Conservation (phyloP, 805 yeast species). For the Candida oleophila region DNA sequence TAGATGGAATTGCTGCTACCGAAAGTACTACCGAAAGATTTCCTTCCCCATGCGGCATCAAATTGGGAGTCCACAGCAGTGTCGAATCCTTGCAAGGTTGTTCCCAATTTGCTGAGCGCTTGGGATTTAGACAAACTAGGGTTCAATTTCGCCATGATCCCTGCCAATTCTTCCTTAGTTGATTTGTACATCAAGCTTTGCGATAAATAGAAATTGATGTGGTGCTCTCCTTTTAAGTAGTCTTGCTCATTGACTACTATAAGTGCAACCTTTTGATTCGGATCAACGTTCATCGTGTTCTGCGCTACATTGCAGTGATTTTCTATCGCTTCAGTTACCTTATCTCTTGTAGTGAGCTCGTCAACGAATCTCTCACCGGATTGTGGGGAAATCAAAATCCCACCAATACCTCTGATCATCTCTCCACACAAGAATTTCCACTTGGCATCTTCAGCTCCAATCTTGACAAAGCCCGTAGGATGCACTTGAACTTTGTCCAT, state of each 20-base stretch:
- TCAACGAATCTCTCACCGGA: conserved; percentile 52
- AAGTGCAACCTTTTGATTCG: conserved; percentile 16
- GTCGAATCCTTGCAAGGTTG: conserved; percentile 12
- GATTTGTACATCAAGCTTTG: conserved; percentile 27
- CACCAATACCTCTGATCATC: conserved; percentile 59
- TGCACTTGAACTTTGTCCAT: conserved; percentile 63
- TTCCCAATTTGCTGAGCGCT: conserved; percentile 10
- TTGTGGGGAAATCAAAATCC: conserved; percentile 45
- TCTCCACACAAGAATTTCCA: conserved; percentile 63
- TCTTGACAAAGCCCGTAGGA: conserved; percentile 58
- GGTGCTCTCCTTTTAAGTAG: conserved; percentile 44
- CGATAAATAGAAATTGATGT: conserved; percentile 49
- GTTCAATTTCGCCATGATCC: conserved; percentile 12
- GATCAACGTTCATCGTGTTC: conserved; percentile 8
- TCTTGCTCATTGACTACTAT: conserved; percentile 42
- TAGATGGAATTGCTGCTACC: conserved; percentile 23
- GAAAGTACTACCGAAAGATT: conserved; percentile 21
- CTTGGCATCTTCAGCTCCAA: conserved; percentile 35
- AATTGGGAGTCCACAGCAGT: conserved; percentile 2
- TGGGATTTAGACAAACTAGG: conserved; percentile 10
- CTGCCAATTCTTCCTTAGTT: conserved; percentile 15
- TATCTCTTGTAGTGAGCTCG: conserved; percentile 54
- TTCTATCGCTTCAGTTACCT: conserved; percentile 45
- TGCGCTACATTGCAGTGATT: conserved; percentile 17
- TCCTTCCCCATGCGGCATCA: conserved; percentile 28